A percentile compares a stretch with the other conserved stretches of the same genome.
These are phyloP conservation scores for Globisporangium viniferum DNA, from an alignment of 352 stramenopile species.

Conservation along the genomic window DNA sequence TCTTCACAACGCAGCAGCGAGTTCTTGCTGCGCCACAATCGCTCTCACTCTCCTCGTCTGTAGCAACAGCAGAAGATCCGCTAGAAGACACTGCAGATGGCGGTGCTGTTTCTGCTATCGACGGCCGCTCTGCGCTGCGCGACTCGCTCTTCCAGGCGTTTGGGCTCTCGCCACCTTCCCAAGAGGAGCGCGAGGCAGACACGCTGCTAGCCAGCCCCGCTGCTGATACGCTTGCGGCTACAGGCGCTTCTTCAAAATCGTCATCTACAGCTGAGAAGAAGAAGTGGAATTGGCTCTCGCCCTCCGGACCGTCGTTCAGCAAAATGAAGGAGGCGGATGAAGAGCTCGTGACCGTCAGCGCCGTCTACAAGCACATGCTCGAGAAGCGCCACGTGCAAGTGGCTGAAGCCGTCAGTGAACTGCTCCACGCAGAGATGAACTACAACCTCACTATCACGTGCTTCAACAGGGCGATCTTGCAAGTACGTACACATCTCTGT, in stretches of 20 bases:
- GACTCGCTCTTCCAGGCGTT: conserved; percentile 14
- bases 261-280: not conserved
- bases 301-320: not conserved
- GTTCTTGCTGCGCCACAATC: not conserved
- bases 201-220: too few species aligned
- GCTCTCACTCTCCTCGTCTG: not conserved
- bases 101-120: not conserved
- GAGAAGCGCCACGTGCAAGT: not conserved
- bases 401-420: not conserved
- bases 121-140: not conserved
- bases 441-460: conserved; percentile 1
- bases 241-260: not conserved
- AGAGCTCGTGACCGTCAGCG: conserved; percentile 1
- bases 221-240: too few species aligned
- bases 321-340: not conserved
- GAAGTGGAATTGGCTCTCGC: not conserved
- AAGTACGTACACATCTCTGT: not conserved
- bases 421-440: not conserved
- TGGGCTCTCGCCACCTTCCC: not conserved
- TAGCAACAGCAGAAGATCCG: not conserved
- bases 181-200: not conserved
- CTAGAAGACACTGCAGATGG: too few species aligned
- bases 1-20: not conserved
- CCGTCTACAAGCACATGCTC: conserved; percentile 4
- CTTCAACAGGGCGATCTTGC: conserved; percentile 1